Percentiles rank a stretch among this genome's conserved stretches.
Conservation (phyloP, 768 basidiomycete species). For the Suillus plorans region DNA sequence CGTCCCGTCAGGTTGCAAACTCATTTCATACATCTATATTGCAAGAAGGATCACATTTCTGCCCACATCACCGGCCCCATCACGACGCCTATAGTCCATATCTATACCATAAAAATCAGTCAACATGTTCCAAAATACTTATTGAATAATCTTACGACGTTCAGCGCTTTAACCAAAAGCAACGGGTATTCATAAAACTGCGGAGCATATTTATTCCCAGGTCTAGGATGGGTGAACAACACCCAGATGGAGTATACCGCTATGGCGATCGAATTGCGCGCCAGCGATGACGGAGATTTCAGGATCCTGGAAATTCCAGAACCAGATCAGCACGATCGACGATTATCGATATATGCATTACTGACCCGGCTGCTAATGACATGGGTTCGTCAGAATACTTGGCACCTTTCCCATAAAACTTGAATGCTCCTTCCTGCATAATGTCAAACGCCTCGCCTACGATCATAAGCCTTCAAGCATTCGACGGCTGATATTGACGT, state of each 20-base stretch:
- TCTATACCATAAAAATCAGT: neutral
- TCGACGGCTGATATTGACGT: slow-evolving; percentile 26
- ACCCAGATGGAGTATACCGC: neutral
- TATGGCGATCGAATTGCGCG: neutral
- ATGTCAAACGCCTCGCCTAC: neutral
- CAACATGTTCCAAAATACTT: no score
- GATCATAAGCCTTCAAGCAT: neutral
- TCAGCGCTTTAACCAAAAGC: neutral
- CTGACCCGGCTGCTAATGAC: neutral
- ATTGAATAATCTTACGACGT: neutral
- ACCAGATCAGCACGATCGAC: neutral
- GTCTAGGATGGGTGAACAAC: neutral
- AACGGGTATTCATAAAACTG: neutral
- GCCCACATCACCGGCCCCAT: slow-evolving; percentile 1
- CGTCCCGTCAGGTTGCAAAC: neutral
- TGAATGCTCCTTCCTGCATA: neutral
- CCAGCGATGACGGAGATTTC: neutral
- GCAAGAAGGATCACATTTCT: neutral
- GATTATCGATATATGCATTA: neutral
- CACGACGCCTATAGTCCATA: neutral
- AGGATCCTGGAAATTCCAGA: neutral
- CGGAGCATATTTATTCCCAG: neutral
- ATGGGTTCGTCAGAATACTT: neutral
- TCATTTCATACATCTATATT: no score
- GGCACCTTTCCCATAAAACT: neutral